Conservation (phyloP, 192 early-diverging fungal species). For the Chytriomyces confervae region DNA sequence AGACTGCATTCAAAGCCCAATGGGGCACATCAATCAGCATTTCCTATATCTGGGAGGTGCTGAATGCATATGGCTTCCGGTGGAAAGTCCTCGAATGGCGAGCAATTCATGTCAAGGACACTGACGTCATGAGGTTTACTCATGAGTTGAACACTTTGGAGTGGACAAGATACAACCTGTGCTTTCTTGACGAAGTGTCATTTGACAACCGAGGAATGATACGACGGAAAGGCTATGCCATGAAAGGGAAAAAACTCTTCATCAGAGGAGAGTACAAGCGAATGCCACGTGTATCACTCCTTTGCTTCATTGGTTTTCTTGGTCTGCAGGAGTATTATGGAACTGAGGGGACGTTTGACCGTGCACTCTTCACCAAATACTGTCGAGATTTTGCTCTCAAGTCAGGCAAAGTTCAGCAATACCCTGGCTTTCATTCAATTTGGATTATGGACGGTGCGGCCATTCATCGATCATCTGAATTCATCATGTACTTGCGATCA, state of each 20-base stretch:
- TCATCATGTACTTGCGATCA: conserved; percentile 15
- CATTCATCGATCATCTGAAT: conserved; percentile 23
- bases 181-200: conserved; percentile 36
- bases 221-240: conserved; percentile 3
- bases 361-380: conserved; percentile 1
- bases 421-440: conserved; percentile 29
- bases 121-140: conserved; percentile 20
- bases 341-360: conserved; percentile 21
- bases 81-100: conserved; percentile 19
- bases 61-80: neutral
- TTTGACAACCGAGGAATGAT: conserved; percentile 36
- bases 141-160: conserved; percentile 12
- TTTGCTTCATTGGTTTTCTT: conserved; percentile 24
- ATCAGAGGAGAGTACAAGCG: conserved; percentile 26
- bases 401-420: neutral
- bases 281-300: conserved; percentile 20
- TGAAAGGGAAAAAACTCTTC: conserved; percentile 20
- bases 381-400: conserved; percentile 10
- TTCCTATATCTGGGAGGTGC: neutral
- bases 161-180: conserved; percentile 19
- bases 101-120: conserved; percentile 34
- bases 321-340: conserved; percentile 15
- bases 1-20: neutral
- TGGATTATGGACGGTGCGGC: conserved; percentile 40
- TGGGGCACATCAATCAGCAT: neutral